Conservation (phyloP, 2,329 filamentous ascomycete species). For the Diaporthe vaccinii region DNA sequence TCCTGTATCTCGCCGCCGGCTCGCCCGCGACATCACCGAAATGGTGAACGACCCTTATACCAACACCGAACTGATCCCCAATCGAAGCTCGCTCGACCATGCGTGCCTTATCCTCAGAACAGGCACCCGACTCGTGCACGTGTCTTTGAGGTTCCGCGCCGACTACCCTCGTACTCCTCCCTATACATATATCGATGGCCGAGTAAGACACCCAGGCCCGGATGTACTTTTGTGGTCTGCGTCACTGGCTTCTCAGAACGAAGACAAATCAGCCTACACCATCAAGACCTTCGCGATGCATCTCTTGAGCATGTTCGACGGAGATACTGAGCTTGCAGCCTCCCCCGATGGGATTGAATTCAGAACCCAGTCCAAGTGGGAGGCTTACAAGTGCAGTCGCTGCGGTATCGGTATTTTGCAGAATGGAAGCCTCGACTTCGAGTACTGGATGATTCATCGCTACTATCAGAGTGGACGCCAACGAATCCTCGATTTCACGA, state of each 20-base stretch:
- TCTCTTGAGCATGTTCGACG: neutral
- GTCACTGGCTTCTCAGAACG: fast-evolving
- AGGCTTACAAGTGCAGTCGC: neutral
- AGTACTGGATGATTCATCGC: neutral
- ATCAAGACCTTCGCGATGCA: neutral
- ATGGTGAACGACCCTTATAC: neutral
- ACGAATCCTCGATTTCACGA: neutral
- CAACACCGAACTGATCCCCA: neutral
- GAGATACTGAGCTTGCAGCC: neutral
- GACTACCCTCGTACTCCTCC: neutral
- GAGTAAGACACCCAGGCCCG: neutral
- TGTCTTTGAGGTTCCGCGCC: neutral
- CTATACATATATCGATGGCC: neutral
- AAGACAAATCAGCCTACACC: neutral
- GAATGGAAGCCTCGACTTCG: too few species aligned
- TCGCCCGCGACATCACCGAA: neutral
- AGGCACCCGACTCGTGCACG: neutral
- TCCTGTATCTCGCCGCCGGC: neutral
- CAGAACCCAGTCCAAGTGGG: neutral
- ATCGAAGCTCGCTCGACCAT: fast-evolving
- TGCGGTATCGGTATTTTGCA: neutral
- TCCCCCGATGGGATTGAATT: too few species aligned
- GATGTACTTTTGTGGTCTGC: neutral
- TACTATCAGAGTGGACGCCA: neutral
- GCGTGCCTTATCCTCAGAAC: neutral